A percentile compares a stretch with the other conserved stretches of the same genome.
These are phyloP conservation scores for Ceratocystis smalleyi DNA, from an alignment of 2,329 filamentous ascomycete species.

Conservation along the genomic window DNA sequence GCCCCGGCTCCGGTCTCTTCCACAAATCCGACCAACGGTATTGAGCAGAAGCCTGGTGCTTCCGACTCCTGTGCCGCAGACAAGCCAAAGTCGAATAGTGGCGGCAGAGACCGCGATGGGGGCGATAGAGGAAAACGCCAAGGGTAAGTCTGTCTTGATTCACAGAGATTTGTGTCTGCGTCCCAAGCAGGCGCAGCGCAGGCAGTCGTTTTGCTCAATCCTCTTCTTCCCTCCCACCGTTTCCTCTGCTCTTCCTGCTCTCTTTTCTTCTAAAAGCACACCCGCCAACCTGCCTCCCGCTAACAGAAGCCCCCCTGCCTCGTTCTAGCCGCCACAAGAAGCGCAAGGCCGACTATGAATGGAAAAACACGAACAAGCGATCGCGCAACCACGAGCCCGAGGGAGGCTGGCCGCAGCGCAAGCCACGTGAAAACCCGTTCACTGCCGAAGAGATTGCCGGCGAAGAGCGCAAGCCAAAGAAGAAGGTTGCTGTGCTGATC, in stretches of 20 bases:
- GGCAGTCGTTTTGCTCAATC: background rate
- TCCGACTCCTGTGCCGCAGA: slow-evolving; percentile 6
- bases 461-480: slow-evolving; percentile 78
- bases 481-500: slow-evolving; percentile 89
- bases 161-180: background rate
- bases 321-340: slow-evolving; percentile 16
- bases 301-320: slow-evolving; percentile 9
- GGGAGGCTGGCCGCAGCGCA: slow-evolving; percentile 15
- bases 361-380: slow-evolving; percentile 14
- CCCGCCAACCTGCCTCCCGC: slow-evolving; percentile 12
- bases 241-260: background rate
- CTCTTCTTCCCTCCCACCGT: background rate
- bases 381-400: slow-evolving; percentile 16
- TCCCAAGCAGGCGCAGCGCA: background rate
- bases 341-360: slow-evolving; percentile 15
- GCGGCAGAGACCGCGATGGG: slow-evolving; percentile 3
- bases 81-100: background rate
- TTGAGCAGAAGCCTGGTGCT: slow-evolving; percentile 5
- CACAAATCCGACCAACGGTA: background rate
- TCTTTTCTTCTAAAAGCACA: background rate
- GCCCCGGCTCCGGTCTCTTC: slow-evolving; percentile 4
- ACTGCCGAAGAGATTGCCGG: slow-evolving; percentile 69
- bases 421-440: slow-evolving; percentile 31
- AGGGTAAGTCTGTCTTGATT: slow-evolving; percentile 9
- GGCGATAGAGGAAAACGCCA: slow-evolving; percentile 12